phyloP scores from a whole-genome alignment of 345 rosid species.

The Heritiera littoralis region DNA sequence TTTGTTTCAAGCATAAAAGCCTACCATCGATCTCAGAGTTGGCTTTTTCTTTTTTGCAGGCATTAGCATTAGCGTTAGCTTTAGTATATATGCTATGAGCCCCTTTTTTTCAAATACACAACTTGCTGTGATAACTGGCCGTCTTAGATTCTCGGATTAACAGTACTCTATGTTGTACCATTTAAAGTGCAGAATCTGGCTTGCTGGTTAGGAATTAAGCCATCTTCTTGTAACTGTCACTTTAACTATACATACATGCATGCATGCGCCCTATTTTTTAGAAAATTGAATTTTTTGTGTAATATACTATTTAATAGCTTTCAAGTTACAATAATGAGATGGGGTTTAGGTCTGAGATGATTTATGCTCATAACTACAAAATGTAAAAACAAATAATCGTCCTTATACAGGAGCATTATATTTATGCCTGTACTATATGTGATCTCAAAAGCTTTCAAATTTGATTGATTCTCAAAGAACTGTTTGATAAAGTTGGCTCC shows the following conservation, averaged over 20 bases:
- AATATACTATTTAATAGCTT: neutral
- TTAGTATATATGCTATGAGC: neutral
- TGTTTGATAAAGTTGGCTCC: neutral
- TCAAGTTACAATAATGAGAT: neutral
- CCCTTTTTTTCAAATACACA: neutral
- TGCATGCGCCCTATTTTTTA: too few relatives aligned
- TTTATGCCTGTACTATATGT: neutral
- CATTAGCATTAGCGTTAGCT: too few relatives aligned
- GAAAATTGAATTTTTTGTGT: too few relatives aligned
- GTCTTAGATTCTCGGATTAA: neutral
- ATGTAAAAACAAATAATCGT: neutral
- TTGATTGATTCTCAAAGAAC: neutral
- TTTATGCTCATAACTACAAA: neutral
- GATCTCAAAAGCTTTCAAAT: neutral
- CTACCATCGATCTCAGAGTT: neutral
- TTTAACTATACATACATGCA: too few relatives aligned
- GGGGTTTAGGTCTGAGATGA: neutral
- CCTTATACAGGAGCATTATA: neutral
- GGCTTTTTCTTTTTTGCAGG: neutral
- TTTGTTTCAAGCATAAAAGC: neutral
- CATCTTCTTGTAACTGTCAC: neutral
- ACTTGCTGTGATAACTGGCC: neutral
- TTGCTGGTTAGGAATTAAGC: neutral
- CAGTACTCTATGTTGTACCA: neutral
- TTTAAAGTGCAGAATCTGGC: slow-evolving; percentile 14